phyloP scores from a whole-genome alignment of 257 asterid genomes.

The Fraxinus cuspidata region DNA sequence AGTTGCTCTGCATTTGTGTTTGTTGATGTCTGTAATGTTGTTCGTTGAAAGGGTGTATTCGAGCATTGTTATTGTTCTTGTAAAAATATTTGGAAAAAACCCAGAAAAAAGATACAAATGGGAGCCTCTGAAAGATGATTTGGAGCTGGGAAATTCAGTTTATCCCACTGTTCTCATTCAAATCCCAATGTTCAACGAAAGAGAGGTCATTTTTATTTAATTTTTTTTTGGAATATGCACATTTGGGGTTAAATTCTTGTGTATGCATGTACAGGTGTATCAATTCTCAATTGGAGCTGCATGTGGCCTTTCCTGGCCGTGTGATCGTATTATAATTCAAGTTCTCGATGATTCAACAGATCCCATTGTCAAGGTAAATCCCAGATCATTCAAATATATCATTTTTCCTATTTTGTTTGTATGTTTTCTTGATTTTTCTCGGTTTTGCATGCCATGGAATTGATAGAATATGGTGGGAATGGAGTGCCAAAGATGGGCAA shows the following conservation, averaged over 20 bases:
- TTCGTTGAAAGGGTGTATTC: slow-evolving; percentile 62
- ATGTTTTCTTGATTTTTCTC: not conserved
- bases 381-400: not conserved
- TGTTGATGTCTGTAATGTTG: slow-evolving; percentile 53
- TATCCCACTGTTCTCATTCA: slow-evolving; percentile 70
- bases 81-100: slow-evolving; percentile 46
- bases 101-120: slow-evolving; percentile 52
- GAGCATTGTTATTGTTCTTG: slow-evolving; percentile 52
- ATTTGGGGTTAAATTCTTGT: not conserved
- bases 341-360: slow-evolving; percentile 87
- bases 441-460: not conserved
- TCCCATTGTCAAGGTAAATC: slow-evolving; percentile 50
- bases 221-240: not conserved
- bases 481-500: slow-evolving; percentile 64
- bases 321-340: slow-evolving; percentile 64
- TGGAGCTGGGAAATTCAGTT: slow-evolving; percentile 45
- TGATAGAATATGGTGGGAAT: slow-evolving; percentile 56
- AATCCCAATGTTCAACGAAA: slow-evolving; percentile 68
- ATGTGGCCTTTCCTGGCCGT: slow-evolving; percentile 80
- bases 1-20: slow-evolving; percentile 40
- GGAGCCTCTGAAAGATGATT: slow-evolving; percentile 43
- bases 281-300: slow-evolving; percentile 82
- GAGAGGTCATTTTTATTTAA: slow-evolving; percentile 40
- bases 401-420: not conserved
- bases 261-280: slow-evolving; percentile 52